phyloP scores from a whole-genome alignment of 441 rosid species.

The Manihot esculenta region DNA sequence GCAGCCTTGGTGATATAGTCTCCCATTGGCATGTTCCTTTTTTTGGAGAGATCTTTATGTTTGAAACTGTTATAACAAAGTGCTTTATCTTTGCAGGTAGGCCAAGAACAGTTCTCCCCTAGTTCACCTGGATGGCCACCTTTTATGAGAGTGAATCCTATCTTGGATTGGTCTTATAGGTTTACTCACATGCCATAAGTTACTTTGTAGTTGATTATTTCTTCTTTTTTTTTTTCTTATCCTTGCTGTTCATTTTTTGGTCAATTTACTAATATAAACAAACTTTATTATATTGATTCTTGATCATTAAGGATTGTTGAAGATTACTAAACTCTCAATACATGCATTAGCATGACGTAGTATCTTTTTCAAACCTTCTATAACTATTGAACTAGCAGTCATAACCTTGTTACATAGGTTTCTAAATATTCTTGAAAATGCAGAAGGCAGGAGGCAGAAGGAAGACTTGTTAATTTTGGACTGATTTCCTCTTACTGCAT shows the following conservation, averaged over 20 bases:
- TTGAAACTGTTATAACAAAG: conserved; percentile 19
- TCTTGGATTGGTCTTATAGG: conserved; percentile 99
- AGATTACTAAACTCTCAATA: not conserved
- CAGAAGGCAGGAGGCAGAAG: not conserved
- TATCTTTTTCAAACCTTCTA: not conserved
- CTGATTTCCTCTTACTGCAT: not conserved
- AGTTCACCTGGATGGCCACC: conserved; percentile 99
- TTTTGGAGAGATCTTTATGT: conserved; percentile 6
- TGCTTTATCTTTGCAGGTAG: conserved; percentile 54
- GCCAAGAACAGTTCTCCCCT: conserved; percentile 99
- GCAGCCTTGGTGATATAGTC: conserved; percentile 2
- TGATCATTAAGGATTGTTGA: not conserved
- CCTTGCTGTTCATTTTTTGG: conserved; percentile 8
- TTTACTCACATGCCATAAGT: conserved; percentile 25
- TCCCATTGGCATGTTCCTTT: conserved; percentile 5
- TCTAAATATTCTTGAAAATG: not conserved
- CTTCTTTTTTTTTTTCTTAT: not conserved
- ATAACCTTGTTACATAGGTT: not conserved
- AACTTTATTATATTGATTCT: not conserved
- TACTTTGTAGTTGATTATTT: not conserved
- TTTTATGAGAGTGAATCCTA: conserved; percentile 99
- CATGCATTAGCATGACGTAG: not conserved
- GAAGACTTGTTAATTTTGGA: not conserved
- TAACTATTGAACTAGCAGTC: not conserved
- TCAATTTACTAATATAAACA: not conserved